These are phyloP conservation scores for Coemansia sp. DNA, from an alignment of 192 early-diverging fungal species.

Conservation along the genomic window DNA sequence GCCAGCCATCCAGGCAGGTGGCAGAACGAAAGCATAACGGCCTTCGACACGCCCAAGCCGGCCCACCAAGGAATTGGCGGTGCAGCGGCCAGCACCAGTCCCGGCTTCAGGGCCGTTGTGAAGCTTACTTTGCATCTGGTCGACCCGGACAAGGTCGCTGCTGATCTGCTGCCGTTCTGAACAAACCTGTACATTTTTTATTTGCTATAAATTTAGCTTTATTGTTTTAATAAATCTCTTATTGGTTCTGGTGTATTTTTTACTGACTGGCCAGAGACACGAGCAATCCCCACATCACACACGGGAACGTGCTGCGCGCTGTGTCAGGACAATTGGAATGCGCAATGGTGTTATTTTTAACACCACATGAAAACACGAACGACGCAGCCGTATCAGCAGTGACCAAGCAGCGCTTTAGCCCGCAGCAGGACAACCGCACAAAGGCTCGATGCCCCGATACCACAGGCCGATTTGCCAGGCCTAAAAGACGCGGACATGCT, in stretches of 20 bases:
- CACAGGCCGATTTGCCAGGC: too few species aligned
- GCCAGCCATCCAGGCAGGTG: conserved; percentile 1
- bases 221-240: background rate
- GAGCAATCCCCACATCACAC: background rate
- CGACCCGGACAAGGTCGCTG: conserved; percentile 8
- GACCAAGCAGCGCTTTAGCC: too few species aligned
- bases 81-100: background rate
- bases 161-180: background rate
- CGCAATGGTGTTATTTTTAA: conserved; percentile 1
- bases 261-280: background rate
- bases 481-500: too few species aligned
- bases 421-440: too few species aligned
- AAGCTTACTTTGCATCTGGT: conserved; percentile 42
- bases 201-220: too few species aligned
- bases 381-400: too few species aligned
- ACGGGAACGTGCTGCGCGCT: background rate
- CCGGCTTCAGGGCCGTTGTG: conserved; percentile 22
- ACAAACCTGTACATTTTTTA: background rate
- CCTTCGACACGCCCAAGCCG: background rate
- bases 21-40: conserved; percentile 1
- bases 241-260: background rate
- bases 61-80: conserved; percentile 1
- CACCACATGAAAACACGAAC: background rate
- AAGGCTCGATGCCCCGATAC: too few species aligned
- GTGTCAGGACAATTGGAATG: background rate